These are phyloP conservation scores for Phoenix dactylifera DNA, from an alignment of 176 grass and related monocot genomes.

Conservation along the genomic window DNA sequence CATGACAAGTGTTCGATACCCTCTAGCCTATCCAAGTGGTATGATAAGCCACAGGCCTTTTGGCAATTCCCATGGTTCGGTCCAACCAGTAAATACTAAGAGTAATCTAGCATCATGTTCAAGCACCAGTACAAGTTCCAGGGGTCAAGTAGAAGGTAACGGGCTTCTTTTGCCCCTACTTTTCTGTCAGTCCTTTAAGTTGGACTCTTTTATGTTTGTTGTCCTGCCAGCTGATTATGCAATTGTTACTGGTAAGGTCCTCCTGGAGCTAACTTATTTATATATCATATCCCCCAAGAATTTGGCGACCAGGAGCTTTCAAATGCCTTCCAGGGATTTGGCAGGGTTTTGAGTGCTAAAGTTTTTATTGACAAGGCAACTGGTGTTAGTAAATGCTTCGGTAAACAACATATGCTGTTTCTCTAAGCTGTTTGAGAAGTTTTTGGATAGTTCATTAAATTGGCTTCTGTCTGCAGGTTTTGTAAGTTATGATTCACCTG, in stretches of 20 bases:
- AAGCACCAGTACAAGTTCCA: constrained; percentile 33
- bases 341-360: constrained; percentile 89
- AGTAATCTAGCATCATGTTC: constrained; percentile 26
- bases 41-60: constrained; percentile 35
- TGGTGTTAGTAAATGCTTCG: constrained; percentile 94
- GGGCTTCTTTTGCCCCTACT: background rate
- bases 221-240: background rate
- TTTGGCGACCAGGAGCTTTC: constrained; percentile 82
- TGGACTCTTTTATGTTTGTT: background rate
- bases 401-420: constrained; percentile 32
- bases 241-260: constrained; percentile 42
- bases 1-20: constrained; percentile 55
- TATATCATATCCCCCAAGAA: constrained; percentile 81
- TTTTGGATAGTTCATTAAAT: too few species aligned
- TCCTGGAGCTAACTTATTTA: constrained; percentile 87
- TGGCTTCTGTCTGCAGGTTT: constrained; percentile 43
- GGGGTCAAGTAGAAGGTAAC: constrained; percentile 58
- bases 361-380: constrained; percentile 98
- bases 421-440: background rate
- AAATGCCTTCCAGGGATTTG: constrained; percentile 77
- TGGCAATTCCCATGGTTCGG: constrained; percentile 36
- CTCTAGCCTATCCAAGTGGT: constrained; percentile 49
- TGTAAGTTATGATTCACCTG: constrained; percentile 83
- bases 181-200: background rate
- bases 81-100: constrained; percentile 38